Conservation (phyloP, 2,329 filamentous ascomycete genomes). For the Talaromyces sp. region DNA sequence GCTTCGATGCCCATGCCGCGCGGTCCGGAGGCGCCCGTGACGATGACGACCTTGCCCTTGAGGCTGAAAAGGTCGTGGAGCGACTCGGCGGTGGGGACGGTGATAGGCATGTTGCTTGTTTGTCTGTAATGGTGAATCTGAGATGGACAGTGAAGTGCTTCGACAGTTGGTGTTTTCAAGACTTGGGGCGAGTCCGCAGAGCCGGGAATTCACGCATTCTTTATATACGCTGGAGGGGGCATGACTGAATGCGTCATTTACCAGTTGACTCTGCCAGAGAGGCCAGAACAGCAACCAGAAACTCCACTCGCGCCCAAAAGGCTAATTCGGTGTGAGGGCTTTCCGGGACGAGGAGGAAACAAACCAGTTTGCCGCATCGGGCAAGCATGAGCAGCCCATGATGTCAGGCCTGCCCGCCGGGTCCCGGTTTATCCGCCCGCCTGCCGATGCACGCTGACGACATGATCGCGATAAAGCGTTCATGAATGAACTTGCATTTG, state of each 20-base stretch:
- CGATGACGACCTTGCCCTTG: slow-evolving; percentile 42
- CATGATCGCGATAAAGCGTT: neutral
- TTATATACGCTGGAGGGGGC: neutral
- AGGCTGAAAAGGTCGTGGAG: slow-evolving; percentile 43
- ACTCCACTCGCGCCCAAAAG: neutral
- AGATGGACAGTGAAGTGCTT: neutral
- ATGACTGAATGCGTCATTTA: neutral
- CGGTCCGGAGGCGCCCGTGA: slow-evolving; percentile 52
- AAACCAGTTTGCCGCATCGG: neutral
- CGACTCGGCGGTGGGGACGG: slow-evolving; percentile 26
- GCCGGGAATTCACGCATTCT: neutral
- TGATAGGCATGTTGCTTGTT: slow-evolving; percentile 29
- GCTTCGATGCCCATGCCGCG: slow-evolving; percentile 65
- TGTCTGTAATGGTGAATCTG: neutral
- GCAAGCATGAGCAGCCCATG: neutral
- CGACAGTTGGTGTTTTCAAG: neutral
- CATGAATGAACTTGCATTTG: too few species aligned
- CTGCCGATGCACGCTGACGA: neutral
- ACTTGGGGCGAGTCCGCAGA: neutral
- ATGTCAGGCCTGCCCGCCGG: neutral
- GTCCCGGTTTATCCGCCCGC: neutral
- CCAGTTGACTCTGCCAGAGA: neutral
- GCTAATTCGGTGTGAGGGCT: neutral
- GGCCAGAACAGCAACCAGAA: neutral
- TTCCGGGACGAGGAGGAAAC: neutral